A percentile compares a stretch with the other conserved stretches of the same genome.
These are phyloP conservation scores for Paspalum notatum DNA, from an alignment of 176 grass and related monocot species.

Conservation along the genomic window DNA sequence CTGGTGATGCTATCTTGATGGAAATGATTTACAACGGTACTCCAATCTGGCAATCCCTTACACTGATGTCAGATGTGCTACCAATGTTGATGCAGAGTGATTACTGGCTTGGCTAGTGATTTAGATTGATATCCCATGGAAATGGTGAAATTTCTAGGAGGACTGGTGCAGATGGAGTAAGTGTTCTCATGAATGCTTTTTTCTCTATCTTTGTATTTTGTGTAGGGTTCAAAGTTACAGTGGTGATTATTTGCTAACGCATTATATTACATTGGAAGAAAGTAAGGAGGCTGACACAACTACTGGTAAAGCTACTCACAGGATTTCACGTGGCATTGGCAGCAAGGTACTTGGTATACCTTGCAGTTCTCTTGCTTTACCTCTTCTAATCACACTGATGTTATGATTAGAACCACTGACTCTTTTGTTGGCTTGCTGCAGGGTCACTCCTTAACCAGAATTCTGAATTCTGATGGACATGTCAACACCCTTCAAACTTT, in stretches of 20 bases:
- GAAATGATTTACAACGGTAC: not conserved
- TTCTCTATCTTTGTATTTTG: not conserved
- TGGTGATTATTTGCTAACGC: constrained; percentile 29
- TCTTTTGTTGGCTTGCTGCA: constrained; percentile 24
- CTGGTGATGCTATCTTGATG: not conserved
- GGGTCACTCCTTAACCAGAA: constrained; percentile 77
- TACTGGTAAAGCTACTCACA: constrained; percentile 69
- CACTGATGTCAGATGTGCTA: not conserved
- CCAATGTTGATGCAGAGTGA: not conserved
- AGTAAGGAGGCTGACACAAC: constrained; percentile 72
- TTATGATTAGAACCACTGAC: constrained; percentile 13
- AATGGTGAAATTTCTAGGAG: constrained; percentile 50
- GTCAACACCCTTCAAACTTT: constrained; percentile 66
- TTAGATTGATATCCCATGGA: constrained; percentile 18
- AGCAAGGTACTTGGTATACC: constrained; percentile 58
- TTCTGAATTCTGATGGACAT: constrained; percentile 58
- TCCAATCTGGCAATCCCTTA: not conserved
- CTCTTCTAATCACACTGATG: not conserved
- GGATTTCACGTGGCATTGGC: constrained; percentile 73
- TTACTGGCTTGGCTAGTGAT: constrained; percentile 21
- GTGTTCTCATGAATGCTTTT: constrained; percentile 18
- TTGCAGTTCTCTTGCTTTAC: constrained; percentile 10
- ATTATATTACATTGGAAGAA: constrained; percentile 77
- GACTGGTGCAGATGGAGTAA: constrained; percentile 58
- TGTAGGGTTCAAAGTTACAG: constrained; percentile 2